Evolutionary conservation across 2,329 filamentous ascomycete species (phyloP), one percentile per base, ranked within the genome.

Genomic region (Cladophialophora bantiana): DNA sequence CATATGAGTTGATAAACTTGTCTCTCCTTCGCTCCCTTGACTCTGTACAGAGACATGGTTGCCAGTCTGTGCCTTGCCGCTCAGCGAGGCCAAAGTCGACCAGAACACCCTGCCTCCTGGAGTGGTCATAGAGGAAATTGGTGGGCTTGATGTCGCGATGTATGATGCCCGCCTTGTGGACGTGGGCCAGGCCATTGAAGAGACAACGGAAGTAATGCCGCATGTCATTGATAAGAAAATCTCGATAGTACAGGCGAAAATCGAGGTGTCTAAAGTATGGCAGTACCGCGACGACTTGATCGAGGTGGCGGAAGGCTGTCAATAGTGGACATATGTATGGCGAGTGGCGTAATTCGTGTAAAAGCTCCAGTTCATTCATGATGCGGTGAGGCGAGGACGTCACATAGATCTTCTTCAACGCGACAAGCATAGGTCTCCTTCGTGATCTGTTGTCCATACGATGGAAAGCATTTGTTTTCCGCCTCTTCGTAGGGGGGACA

Each of bases 61-160:
- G 91, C 76, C 84, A 86, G 60, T 96, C 93, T 31, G 88, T 88
- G 26, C 91, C 84, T 74, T 86, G 81, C 42, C 84, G 77, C 81
- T 99, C 95, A 40, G 95, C 95, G 15, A 99, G 86, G n/a, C 95
- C 95, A 81, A 99, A 99, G 76, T 99, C 95, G n/a, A 99, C 95
- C 0, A 99, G 86, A 1, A 99, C 94, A 48, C 95, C 95, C 63
- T 92, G 89, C 73, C 89, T 88, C 52, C 89, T 88, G 18, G 57
- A 52, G 45, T 65, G 54, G 56, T 73, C 67, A 58, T 70, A 72
- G 15, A 72, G 62, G 35, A 74, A 80, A 73, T 76, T 84, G 77
- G 96, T 99, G 5, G 95, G 95, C 76, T 98, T 98, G 77, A 98
- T 97, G 76, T 98, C 94, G 70, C 94, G 89, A 77, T 99, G 95